Conservation (phyloP, 2,329 filamentous ascomycete genomes). For the Sphaerulina musiva region DNA sequence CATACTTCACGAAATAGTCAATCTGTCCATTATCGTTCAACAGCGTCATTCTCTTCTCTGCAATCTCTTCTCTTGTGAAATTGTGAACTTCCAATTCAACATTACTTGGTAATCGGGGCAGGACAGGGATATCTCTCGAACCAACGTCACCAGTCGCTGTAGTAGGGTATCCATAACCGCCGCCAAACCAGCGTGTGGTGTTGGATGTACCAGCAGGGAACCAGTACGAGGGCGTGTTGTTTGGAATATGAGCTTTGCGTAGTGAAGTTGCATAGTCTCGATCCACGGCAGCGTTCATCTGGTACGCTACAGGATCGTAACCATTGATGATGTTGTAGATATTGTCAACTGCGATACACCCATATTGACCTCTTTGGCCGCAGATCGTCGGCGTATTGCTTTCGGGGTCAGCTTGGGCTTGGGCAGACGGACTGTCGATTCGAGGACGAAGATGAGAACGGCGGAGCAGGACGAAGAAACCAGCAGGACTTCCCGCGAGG, state of each 20-base stretch:
- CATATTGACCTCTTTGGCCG: constrained; percentile 74
- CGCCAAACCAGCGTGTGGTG: constrained; percentile 37
- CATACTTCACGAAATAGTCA: constrained; percentile 78
- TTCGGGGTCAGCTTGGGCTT: constrained; percentile 57
- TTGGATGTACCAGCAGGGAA: constrained; percentile 33
- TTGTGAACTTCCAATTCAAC: constrained; percentile 95
- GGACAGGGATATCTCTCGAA: constrained; percentile 29
- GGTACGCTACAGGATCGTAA: constrained; percentile 77
- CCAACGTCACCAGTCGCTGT: constrained; percentile 26
- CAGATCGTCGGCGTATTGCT: constrained; percentile 52
- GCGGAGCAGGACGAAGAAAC: constrained; percentile 87
- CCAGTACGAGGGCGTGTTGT: constrained; percentile 49
- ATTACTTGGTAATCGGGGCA: constrained; percentile 41
- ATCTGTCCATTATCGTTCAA: constrained; percentile 97
- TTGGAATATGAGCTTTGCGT: constrained; percentile 72
- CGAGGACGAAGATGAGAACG: constrained; percentile 66
- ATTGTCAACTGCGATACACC: constrained; percentile 89
- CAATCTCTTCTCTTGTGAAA: constrained; percentile 85
- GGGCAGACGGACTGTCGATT: constrained; percentile 67
- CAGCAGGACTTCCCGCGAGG: constrained; percentile 80
- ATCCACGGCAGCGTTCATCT: constrained; percentile 86
- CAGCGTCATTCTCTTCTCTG: constrained; percentile 77
- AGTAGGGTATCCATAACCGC: constrained; percentile 14
- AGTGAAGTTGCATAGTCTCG: constrained; percentile 68
- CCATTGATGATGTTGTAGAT: constrained; percentile 86